These are phyloP conservation scores for Penicillium olsonii DNA, from an alignment of 2,329 filamentous ascomycete species.

Conservation along the genomic window DNA sequence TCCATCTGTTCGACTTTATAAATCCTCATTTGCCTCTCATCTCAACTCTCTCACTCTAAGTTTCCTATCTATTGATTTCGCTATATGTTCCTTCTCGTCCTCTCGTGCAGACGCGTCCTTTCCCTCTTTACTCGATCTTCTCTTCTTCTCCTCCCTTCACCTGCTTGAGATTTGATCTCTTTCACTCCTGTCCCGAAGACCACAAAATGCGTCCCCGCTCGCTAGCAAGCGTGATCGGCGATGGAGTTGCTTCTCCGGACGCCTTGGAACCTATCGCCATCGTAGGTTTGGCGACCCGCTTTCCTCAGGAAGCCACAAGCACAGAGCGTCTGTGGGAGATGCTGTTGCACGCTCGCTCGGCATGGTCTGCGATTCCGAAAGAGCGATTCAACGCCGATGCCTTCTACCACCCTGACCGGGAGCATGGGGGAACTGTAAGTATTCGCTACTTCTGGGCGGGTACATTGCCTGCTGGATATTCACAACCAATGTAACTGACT, in stretches of 20 bases:
- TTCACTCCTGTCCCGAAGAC: no score
- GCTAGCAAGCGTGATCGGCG: neutral
- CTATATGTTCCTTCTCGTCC: no score
- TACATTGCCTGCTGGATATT: neutral
- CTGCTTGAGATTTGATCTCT: no score
- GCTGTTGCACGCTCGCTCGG: conserved; percentile 31
- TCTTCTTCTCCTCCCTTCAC: no score
- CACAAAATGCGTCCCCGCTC: conserved; percentile 16
- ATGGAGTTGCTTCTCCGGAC: conserved; percentile 9
- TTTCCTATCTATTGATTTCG: no score
- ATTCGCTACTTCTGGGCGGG: neutral
- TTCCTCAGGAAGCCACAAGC: conserved; percentile 35
- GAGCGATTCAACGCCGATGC: conserved; percentile 38
- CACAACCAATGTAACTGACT: neutral
- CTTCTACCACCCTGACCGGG: conserved; percentile 41
- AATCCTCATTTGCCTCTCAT: neutral
- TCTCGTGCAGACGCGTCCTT: no score
- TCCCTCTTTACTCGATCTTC: no score
- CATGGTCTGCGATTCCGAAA: conserved; percentile 36
- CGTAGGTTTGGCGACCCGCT: conserved; percentile 35
- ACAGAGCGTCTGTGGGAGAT: conserved; percentile 37
- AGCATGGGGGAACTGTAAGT: conserved; percentile 36
- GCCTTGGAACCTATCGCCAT: conserved; percentile 34
- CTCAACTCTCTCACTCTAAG: no score
- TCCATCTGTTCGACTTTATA: neutral